Evolutionary conservation across 140 eudicot genomes (phyloP).

Genomic region (Oenanthe javanica): DNA sequence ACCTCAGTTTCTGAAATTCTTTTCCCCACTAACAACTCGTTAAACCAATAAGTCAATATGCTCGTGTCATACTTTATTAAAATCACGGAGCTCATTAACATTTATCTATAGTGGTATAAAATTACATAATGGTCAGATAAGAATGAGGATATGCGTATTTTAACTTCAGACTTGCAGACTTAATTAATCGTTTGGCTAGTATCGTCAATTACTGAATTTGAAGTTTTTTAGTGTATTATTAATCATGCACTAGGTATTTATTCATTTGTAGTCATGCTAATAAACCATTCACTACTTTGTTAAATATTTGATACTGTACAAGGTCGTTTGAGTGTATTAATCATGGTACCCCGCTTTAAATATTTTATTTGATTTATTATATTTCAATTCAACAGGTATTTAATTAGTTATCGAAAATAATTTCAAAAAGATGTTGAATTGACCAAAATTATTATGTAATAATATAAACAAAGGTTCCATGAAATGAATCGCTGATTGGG

Average conservation of each 20-base stretch:
- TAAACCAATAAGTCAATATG: background rate
- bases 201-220: background rate
- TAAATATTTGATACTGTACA: background rate
- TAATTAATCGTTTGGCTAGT: background rate
- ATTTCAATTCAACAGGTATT: background rate
- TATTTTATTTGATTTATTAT: background rate
- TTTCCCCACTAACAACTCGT: background rate
- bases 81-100: constrained; percentile 1
- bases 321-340: background rate
- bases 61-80: background rate
- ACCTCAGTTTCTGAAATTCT: background rate
- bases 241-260: background rate
- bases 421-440: no score
- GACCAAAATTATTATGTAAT: background rate
- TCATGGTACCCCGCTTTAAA: background rate
- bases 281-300: background rate
- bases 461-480: no score
- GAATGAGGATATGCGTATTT: background rate
- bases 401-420: background rate
- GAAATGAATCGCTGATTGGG: no score
- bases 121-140: background rate
- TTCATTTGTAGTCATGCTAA: background rate
- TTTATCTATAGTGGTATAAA: background rate
- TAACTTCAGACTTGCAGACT: background rate
- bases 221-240: background rate